Percentiles rank a stretch among this genome's conserved stretches.
Evolutionary conservation across 352 stramenopile species (phyloP).

Genomic region (Globisporangium irregulare): DNA sequence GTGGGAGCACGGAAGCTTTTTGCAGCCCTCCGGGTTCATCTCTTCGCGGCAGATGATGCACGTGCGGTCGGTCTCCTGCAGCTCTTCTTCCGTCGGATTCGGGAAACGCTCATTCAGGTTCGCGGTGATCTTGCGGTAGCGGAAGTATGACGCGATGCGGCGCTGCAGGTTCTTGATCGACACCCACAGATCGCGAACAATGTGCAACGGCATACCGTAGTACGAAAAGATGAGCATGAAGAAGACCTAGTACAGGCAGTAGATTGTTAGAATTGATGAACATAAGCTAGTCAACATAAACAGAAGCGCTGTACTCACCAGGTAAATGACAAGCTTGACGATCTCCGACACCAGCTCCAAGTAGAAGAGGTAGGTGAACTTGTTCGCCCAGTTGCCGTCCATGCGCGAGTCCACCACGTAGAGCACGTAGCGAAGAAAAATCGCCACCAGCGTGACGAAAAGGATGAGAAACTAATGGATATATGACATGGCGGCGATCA

Average conservation of each 20-base stretch:
- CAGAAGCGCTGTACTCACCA: slow-evolving; percentile 40
- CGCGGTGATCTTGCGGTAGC: slow-evolving; percentile 93
- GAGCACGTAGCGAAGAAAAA: slow-evolving; percentile 89
- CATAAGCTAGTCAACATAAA: neutral
- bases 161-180: slow-evolving; percentile 86
- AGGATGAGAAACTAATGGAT: slow-evolving; percentile 88
- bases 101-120: slow-evolving; percentile 97
- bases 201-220: slow-evolving; percentile 97
- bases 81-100: slow-evolving; percentile 92
- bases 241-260: slow-evolving; percentile 68
- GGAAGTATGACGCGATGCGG: slow-evolving; percentile 82
- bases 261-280: neutral
- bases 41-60: slow-evolving; percentile 97
- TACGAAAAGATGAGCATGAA: slow-evolving; percentile 98
- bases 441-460: slow-evolving; percentile 89
- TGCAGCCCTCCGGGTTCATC: slow-evolving; percentile 88
- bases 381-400: slow-evolving; percentile 87
- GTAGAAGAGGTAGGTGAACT: slow-evolving; percentile 92
- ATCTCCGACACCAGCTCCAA: slow-evolving; percentile 95
- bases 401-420: slow-evolving; percentile 92
- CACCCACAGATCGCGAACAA: slow-evolving; percentile 96
- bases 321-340: slow-evolving; percentile 95
- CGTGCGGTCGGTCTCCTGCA: slow-evolving; percentile 90
- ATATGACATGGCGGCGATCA: neutral
- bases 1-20: slow-evolving; percentile 96